Conservation (phyloP, 148 eudicot species). For the Beta vulgaris region DNA sequence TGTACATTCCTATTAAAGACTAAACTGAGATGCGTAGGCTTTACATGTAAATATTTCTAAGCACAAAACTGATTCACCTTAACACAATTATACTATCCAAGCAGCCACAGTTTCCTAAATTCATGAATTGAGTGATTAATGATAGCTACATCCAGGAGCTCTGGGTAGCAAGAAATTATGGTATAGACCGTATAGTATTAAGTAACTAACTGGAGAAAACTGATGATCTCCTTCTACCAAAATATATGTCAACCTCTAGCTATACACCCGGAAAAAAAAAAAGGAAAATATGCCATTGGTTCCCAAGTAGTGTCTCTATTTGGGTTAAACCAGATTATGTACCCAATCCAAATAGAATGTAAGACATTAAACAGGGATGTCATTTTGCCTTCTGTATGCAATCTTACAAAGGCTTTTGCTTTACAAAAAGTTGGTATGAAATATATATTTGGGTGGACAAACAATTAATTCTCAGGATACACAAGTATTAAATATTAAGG, state of each 20-base stretch:
- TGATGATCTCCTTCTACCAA: background rate
- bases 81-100: background rate
- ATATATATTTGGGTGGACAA: background rate
- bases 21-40: background rate
- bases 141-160: background rate
- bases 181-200: too few species aligned
- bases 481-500: background rate
- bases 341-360: background rate
- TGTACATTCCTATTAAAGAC: background rate
- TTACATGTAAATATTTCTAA: background rate
- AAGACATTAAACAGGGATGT: too few species aligned
- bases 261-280: background rate
- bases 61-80: conserved; percentile 2
- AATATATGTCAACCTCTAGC: background rate
- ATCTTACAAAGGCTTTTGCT: background rate
- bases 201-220: background rate
- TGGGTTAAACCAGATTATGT: background rate
- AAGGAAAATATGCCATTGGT: background rate
- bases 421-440: background rate
- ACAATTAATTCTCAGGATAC: background rate
- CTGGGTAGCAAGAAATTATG: background rate
- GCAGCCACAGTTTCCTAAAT: background rate
- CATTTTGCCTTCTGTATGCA: too few species aligned
- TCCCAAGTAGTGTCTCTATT: background rate
- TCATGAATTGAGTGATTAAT: background rate